phyloP scores from a whole-genome alignment of 73 alveolate genomes.

The Paramecium biaurelia region DNA sequence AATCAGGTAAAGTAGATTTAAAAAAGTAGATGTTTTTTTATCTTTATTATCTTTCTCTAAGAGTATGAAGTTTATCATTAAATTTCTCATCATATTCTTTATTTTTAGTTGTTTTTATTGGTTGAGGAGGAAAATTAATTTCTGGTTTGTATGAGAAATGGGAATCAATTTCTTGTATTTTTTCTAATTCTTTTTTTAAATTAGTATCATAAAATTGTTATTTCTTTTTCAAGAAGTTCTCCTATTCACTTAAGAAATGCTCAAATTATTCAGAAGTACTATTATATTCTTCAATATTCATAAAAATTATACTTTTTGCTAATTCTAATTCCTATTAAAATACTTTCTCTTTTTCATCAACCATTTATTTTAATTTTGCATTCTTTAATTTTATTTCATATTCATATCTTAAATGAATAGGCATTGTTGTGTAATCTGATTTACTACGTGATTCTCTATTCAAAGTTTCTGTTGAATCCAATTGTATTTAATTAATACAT shows the following conservation, averaged over 20 bases:
- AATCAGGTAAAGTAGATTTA: neutral
- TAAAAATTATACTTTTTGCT: neutral
- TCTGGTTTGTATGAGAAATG: neutral
- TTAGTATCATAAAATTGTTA: neutral
- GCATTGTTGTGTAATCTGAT: neutral
- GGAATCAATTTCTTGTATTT: neutral
- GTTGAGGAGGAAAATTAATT: neutral
- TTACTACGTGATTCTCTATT: neutral
- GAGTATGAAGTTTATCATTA: neutral
- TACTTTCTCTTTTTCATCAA: neutral
- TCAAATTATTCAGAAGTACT: slow-evolving; percentile 23
- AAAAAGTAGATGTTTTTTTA: neutral
- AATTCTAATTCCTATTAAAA: neutral
- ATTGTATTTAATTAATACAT: neutral
- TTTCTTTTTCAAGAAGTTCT: neutral
- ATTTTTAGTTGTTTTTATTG: neutral
- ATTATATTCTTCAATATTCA: neutral
- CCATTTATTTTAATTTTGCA: neutral
- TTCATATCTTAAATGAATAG: neutral
- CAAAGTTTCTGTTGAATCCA: neutral
- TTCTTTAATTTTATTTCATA: neutral
- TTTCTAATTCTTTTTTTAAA: slow-evolving; percentile 7
- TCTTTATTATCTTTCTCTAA: neutral
- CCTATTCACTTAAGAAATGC: neutral
- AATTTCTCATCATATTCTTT: neutral